Evolutionary conservation across 2,329 filamentous ascomycete species (phyloP), one percentile per base, ranked within the genome.

Genomic region (Chrysoporthe austroafricana): DNA sequence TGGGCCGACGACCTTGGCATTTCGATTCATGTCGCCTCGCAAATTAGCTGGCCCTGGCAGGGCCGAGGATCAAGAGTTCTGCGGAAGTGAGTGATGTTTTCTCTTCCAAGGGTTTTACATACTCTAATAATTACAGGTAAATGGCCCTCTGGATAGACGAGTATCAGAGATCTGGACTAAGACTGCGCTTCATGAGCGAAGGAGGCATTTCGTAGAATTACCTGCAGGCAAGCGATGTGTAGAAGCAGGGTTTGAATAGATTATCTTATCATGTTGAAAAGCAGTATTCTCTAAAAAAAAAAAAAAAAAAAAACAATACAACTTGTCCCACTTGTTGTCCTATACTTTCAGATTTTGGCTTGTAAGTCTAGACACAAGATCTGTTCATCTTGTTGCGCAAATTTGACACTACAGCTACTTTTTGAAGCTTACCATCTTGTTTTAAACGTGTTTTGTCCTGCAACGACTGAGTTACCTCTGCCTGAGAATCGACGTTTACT

Each of bases 31-130:
- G 73, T 84, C 66, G 82, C 85, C 0, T 80, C 82, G 66, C 86
- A 88, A 76, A 86, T 87, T 66, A 78, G 81, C 32, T 88, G 86
- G 85, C 84, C 82, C 0, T 88, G 86, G 71, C 80, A 78, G 0
- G 84, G 83, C 46, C 50, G 69, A n/a, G 69, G 26, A 1, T 63
- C 63, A 3, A 63, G 36, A 60, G 43, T 50, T 13, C 66, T 66
- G 32, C 68, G 43, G 44, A 66, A 61, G 62, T 70, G 18, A 67
- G 61, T 64, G n/a, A 11, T 36, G 59, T 13, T 32, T 36, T n/a
- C 39, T n/a, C 26, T 2, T 42, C 13, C 13, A 56, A 42, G 34
- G 7, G 21, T 2, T 1, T 56, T n/a, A 7, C 56, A 39, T 18
- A 21, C 11, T 11, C 26, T 56, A 13, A 16, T 21, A 44, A 42